Percentiles rank a stretch among this genome's conserved stretches.
Conservation (phyloP, 2,329 filamentous ascomycete species). For the Arthrobotrys megalospora region DNA sequence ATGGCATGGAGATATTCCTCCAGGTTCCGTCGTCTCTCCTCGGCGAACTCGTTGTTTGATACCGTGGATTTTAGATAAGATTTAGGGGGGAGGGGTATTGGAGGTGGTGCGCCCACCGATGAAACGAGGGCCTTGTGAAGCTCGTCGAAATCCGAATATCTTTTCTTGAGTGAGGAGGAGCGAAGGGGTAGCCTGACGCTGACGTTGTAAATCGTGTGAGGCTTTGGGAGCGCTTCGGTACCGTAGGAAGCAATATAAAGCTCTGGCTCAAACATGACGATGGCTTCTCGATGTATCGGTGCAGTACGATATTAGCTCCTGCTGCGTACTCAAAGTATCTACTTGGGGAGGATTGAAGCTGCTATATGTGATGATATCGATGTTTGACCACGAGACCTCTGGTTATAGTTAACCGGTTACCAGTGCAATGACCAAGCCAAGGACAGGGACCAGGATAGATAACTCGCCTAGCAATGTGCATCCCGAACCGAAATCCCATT, state of each 20-base stretch:
- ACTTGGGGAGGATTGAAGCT: neutral
- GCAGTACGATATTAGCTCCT: neutral
- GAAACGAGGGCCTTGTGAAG: conserved; percentile 77
- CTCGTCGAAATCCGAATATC: conserved; percentile 83
- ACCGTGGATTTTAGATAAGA: conserved; percentile 83
- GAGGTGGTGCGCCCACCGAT: conserved; percentile 76
- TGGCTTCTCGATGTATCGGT: neutral
- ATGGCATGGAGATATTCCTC: conserved; percentile 81
- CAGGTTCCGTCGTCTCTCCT: conserved; percentile 77
- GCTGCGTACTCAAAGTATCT: no score
- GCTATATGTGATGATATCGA: neutral
- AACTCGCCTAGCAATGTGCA: conserved; percentile 4
- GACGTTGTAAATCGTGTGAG: conserved; percentile 64
- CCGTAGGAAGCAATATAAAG: conserved; percentile 65
- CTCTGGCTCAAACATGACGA: conserved; percentile 40
- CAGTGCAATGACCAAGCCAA: neutral
- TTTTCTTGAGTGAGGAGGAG: conserved; percentile 82
- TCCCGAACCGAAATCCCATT: conserved; percentile 8
- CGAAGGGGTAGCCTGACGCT: conserved; percentile 81
- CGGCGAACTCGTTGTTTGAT: conserved; percentile 78
- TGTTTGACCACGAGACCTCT: conserved; percentile 10
- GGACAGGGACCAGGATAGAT: neutral
- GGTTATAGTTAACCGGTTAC: no score
- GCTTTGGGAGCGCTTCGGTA: conserved; percentile 62
- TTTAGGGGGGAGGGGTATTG: conserved; percentile 78